Percentiles rank a stretch among this genome's conserved stretches.
phyloP scores from a whole-genome alignment of 1,284 basidiomycete species.

The Calocybe gambosa region DNA sequence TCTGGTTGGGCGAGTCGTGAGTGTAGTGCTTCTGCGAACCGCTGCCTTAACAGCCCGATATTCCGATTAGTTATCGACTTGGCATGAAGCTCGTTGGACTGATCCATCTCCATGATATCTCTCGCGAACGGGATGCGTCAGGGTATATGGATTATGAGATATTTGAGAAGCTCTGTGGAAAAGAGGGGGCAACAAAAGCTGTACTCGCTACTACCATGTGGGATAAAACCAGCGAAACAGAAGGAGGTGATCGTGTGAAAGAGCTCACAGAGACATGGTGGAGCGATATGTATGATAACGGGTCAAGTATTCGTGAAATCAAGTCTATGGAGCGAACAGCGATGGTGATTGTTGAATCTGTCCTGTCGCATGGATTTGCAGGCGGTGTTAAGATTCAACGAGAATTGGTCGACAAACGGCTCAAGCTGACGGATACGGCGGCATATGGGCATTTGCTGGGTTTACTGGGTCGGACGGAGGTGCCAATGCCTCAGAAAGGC shows the following conservation, averaged over 20 bases:
- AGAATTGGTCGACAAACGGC: neutral
- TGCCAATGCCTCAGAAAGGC: no score
- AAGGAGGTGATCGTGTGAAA: neutral
- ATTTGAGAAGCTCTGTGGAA: neutral
- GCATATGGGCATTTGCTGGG: no score
- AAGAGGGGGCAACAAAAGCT: neutral
- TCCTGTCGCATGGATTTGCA: neutral
- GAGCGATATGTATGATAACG: neutral
- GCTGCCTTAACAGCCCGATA: neutral
- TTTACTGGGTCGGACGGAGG: no score
- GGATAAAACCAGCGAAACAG: neutral
- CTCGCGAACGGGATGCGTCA: neutral
- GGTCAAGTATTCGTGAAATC: neutral
- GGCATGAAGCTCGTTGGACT: neutral
- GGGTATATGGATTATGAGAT: neutral
- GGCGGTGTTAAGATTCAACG: neutral
- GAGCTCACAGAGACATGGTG: neutral
- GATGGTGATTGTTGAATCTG: neutral
- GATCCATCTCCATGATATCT: slow-evolving; percentile 1
- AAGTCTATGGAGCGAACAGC: neutral
- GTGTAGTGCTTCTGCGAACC: no score
- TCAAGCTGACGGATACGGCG: no score
- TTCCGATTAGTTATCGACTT: neutral
- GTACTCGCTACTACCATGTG: slow-evolving; percentile 1
- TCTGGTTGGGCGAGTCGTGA: neutral